Base-by-base conservation (phyloP, 2,329 filamentous ascomycete genomes). In the Alternaria ethzedia region DNA sequence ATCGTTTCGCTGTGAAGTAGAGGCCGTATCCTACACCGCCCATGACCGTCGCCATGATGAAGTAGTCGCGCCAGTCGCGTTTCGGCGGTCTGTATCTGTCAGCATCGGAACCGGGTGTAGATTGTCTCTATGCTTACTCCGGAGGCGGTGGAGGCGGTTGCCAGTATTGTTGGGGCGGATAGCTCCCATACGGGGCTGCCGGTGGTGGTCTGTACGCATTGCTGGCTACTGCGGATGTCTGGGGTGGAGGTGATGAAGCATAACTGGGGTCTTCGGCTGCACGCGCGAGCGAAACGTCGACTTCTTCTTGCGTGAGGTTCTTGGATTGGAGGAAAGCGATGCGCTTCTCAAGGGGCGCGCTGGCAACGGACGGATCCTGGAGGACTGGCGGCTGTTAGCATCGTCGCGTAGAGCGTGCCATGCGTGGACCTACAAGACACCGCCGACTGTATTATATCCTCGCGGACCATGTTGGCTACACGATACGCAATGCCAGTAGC, bases 61-160 rank as follows among this genome's bases (percentile, higher is more conserved):
- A 99, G 92, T 94, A 98, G 78, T 99, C 96, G 65, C 96, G 88
- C 96, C 96, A 99, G 82, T 99, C 96, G 75, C 96, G 86, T 77
- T 89, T 90, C 4, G 94, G 94, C 3, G 89, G 75, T 58, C 78
- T 81, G 9, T 52, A 2, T 8, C 4, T 25, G 58, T 78, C 61
- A 75, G 75, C 58, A 41, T 62, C 43, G 17, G 5, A 13, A 28
- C 36, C 7, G 50, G 20, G 15, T n/a, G 12, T 21, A 9, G 11
- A 11, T 9, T 15, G 12, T 13, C 9, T 12, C 15, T 2, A 10
- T 32, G 6, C 83, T 74, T 79, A 85, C 83, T 87, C 85, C 68
- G 85, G 86, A 30, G 85, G 84, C 32, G 85, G 85, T 23, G 82
- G 85, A 32, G 82, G 83, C 69, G 86, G 83, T 65, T 78, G 79